phyloP scores from a whole-genome alignment of 345 rosid species.

The Acer saccharum region DNA sequence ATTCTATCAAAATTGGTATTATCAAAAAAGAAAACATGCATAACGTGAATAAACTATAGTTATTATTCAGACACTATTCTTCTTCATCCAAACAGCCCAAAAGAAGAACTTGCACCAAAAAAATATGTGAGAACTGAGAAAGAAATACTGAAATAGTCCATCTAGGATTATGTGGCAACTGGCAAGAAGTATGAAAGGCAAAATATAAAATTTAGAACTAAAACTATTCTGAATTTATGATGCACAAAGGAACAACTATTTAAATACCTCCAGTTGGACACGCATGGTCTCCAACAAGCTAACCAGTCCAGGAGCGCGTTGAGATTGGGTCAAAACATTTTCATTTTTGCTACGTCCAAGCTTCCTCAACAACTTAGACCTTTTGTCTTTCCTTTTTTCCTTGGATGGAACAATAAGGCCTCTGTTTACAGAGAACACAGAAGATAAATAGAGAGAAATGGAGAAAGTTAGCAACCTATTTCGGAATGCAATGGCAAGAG shows the following conservation, averaged over 20 bases:
- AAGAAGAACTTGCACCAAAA: neutral
- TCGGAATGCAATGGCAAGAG: constrained; percentile 1
- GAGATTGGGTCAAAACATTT: constrained; percentile 55
- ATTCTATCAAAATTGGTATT: neutral
- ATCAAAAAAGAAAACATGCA: neutral
- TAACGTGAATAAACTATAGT: neutral
- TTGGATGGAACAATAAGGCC: constrained; percentile 92
- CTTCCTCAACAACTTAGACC: constrained; percentile 86
- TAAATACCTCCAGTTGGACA: constrained; percentile 90
- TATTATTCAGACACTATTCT: neutral
- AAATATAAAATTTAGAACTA: neutral
- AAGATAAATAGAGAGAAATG: constrained; percentile 21
- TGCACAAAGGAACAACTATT: constrained; percentile 2
- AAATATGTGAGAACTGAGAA: neutral
- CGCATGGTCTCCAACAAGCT: constrained; percentile 86
- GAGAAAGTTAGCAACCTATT: constrained; percentile 17
- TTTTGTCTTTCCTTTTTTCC: constrained; percentile 86
- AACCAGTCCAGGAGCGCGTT: constrained; percentile 72
- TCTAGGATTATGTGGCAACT: neutral
- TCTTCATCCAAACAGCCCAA: neutral
- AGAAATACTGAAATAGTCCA: neutral
- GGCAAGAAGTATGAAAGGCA: constrained; percentile 2
- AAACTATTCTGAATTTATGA: neutral
- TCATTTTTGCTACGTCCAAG: constrained; percentile 87
- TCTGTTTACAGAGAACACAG: constrained; percentile 38